These are phyloP conservation scores for Herpetospermum pedunculosum DNA, from an alignment of 306 rosid genomes.

Conservation along the genomic window DNA sequence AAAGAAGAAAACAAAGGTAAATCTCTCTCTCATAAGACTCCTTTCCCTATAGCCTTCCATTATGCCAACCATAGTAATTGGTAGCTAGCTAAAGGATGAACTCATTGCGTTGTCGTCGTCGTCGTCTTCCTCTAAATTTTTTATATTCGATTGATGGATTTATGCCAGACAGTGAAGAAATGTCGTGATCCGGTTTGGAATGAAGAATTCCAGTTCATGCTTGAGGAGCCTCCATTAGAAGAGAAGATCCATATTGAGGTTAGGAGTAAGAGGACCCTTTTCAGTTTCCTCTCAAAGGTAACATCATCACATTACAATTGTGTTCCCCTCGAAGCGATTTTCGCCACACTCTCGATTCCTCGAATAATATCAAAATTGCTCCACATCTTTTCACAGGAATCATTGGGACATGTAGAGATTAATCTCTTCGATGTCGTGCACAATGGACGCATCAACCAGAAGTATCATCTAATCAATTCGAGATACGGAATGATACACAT, in stretches of 20 bases:
- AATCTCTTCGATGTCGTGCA: conserved; percentile 60
- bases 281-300: conserved; percentile 62
- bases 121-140: not conserved
- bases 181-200: conserved; percentile 76
- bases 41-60: not conserved
- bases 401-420: conserved; percentile 69
- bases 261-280: conserved; percentile 37
- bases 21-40: not conserved
- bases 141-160: not conserved
- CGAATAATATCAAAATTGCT: not conserved
- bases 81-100: not conserved
- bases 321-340: not conserved
- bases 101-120: not conserved
- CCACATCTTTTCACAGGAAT: conserved; percentile 29
- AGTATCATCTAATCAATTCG: conserved; percentile 66
- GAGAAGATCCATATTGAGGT: conserved; percentile 74
- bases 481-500: conserved; percentile 65
- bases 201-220: conserved; percentile 84
- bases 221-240: conserved; percentile 74
- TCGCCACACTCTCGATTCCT: not conserved
- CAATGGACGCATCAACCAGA: conserved; percentile 70
- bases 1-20: conserved; percentile 69
- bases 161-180: conserved; percentile 48
- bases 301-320: not conserved
- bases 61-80: not conserved